Percentiles rank a stretch among this genome's conserved stretches.
phyloP scores from a whole-genome alignment of 257 asterid genomes.

The Lithospermum erythrorhizon region DNA sequence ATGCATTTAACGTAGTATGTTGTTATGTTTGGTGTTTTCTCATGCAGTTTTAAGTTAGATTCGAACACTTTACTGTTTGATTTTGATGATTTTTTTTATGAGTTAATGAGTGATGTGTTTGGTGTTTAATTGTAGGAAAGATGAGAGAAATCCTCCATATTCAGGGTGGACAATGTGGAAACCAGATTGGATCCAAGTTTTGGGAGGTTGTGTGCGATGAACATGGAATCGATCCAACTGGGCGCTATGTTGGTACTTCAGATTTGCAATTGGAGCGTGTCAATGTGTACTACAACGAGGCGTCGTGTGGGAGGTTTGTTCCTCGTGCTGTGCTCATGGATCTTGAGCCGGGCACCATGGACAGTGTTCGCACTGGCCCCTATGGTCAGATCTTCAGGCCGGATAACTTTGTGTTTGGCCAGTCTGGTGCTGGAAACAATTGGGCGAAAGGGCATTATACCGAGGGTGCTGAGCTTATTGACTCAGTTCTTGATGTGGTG shows the following conservation, averaged over 20 bases:
- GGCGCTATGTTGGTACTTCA: background rate
- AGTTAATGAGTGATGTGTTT: no score
- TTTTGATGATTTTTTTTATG: no score
- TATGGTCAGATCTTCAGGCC: background rate
- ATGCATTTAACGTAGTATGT: no score
- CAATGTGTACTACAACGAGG: background rate
- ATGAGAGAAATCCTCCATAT: background rate
- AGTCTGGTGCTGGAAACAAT: background rate
- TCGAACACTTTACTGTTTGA: background rate
- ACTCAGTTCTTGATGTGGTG: background rate
- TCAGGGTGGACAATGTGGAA: background rate
- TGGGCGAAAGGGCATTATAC: background rate
- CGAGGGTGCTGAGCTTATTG: background rate
- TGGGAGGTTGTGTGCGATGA: background rate
- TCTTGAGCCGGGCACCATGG: background rate
- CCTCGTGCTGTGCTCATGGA: background rate
- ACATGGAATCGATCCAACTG: background rate
- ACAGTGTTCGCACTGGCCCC: background rate
- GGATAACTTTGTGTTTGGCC: background rate
- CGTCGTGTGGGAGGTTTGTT: background rate
- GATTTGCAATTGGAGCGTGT: background rate
- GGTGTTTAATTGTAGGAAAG: background rate
- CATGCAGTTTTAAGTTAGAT: background rate
- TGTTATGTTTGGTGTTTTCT: no score
- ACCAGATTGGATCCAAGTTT: background rate